Conservation (phyloP, 169 alveolate species). For the Perkinsus chesapeaki region DNA sequence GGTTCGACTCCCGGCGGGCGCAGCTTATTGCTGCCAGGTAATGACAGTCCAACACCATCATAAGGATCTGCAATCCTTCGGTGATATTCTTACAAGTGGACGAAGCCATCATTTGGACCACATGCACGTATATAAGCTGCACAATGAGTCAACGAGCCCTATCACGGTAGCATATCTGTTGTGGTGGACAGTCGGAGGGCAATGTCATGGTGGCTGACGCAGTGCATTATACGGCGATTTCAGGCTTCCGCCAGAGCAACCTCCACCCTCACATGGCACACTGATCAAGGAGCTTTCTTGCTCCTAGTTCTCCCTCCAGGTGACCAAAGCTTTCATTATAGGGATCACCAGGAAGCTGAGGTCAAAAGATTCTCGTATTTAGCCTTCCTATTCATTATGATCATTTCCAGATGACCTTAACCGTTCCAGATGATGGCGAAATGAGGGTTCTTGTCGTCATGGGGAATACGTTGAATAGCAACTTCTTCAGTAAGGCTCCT, state of each 20-base stretch:
- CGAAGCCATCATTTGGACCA: neutral
- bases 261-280: neutral
- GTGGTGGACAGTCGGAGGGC: too few relatives aligned
- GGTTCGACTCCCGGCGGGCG: conserved; percentile 9
- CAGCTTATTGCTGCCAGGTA: neutral
- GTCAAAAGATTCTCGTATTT: neutral
- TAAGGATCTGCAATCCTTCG: neutral
- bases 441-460: neutral
- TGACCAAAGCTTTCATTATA: neutral
- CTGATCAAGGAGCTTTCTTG: neutral
- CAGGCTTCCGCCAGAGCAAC: neutral
- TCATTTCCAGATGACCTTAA: neutral
- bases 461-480: neutral
- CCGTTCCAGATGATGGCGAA: neutral
- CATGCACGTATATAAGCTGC: neutral
- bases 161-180: too few relatives aligned
- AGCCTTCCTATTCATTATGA: neutral
- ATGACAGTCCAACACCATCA: neutral
- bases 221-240: too few relatives aligned
- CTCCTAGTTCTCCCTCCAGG: neutral
- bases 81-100: neutral
- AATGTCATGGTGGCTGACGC: too few relatives aligned
- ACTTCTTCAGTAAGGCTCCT: neutral
- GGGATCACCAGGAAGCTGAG: neutral
- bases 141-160: neutral